Evolutionary conservation across 352 stramenopile genomes (phyloP).

Genomic region (Phytopythium aichiense): DNA sequence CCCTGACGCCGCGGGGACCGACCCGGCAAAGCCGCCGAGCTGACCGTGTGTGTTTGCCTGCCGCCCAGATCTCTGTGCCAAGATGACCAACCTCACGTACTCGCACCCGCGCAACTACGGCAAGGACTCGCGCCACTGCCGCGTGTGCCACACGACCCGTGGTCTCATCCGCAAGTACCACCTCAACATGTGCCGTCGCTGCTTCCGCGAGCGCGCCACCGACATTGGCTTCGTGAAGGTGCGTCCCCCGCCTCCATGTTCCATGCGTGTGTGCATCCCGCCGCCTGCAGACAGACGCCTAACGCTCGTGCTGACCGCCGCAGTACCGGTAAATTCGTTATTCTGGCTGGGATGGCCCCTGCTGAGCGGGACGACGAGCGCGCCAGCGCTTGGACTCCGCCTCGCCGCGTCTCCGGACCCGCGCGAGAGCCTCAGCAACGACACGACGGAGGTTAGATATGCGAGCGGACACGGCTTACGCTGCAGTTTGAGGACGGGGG

Average conservation of each 20-base stretch:
- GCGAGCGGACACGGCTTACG: conserved; percentile 49
- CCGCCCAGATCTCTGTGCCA: conserved; percentile 38
- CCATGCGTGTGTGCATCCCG: too few species aligned
- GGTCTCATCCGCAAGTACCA: conserved; percentile 96
- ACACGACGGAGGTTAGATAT: conserved; percentile 50
- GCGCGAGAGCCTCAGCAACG: conserved; percentile 21
- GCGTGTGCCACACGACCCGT: conserved; percentile 88
- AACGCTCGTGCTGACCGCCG: conserved; percentile 1
- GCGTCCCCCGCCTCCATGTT: neutral
- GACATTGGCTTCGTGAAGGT: conserved; percentile 96
- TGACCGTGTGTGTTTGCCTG: conserved; percentile 3
- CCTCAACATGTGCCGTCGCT: conserved; percentile 95
- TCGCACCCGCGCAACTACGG: conserved; percentile 85
- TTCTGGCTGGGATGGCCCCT: conserved; percentile 31
- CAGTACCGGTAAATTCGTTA: conserved; percentile 71
- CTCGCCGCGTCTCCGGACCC: conserved; percentile 27
- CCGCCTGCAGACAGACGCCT: too few species aligned
- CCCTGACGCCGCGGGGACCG: neutral
- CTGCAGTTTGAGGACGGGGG: conserved; percentile 11
- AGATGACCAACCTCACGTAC: conserved; percentile 89
- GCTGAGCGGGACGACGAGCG: conserved; percentile 19
- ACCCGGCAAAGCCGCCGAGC: neutral
- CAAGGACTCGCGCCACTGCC: conserved; percentile 90
- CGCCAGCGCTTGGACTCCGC: conserved; percentile 23
- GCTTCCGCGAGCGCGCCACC: conserved; percentile 93